Evolutionary conservation across 1,284 basidiomycete species (phyloP).

Genomic region (Anthracocystis panici-leucophaei): DNA sequence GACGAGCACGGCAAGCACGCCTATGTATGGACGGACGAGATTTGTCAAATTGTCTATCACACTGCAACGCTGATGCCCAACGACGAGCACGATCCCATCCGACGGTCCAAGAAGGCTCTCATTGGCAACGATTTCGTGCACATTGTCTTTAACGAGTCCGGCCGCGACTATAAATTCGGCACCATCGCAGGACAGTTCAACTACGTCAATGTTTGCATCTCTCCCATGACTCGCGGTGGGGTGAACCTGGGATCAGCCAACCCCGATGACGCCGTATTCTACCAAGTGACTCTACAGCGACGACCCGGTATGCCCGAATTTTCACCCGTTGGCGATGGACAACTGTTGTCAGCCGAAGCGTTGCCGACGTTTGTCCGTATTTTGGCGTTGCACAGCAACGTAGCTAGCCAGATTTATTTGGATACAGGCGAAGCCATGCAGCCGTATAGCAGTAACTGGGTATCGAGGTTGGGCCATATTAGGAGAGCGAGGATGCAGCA

Average conservation of each 20-base stretch:
- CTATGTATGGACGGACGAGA: constrained; percentile 99
- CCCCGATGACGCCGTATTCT: constrained; percentile 63
- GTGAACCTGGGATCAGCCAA: constrained; percentile 62
- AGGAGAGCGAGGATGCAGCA: constrained; percentile 36
- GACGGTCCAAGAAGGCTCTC: constrained; percentile 63
- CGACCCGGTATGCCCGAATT: constrained; percentile 65
- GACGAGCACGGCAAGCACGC: constrained; percentile 76
- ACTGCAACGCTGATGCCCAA: constrained; percentile 97
- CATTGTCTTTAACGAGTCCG: constrained; percentile 89
- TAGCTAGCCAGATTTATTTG: constrained; percentile 66
- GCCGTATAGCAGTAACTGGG: constrained; percentile 66
- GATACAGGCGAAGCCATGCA: constrained; percentile 67
- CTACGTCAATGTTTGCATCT: constrained; percentile 95
- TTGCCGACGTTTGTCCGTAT: constrained; percentile 64
- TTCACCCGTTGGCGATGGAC: constrained; percentile 65
- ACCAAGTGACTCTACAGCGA: constrained; percentile 66
- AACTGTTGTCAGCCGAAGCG: constrained; percentile 60
- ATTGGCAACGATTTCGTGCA: constrained; percentile 70
- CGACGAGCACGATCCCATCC: constrained; percentile 54
- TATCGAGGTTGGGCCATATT: constrained; percentile 56
- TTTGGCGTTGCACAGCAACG: constrained; percentile 63
- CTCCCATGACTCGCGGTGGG: constrained; percentile 62
- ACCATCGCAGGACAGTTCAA: constrained; percentile 93
- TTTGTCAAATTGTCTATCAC: constrained; percentile 94
- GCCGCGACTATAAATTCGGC: constrained; percentile 81